Conservation (phyloP, 176 grass and related monocot species). For the Paspalum vaginatum region DNA sequence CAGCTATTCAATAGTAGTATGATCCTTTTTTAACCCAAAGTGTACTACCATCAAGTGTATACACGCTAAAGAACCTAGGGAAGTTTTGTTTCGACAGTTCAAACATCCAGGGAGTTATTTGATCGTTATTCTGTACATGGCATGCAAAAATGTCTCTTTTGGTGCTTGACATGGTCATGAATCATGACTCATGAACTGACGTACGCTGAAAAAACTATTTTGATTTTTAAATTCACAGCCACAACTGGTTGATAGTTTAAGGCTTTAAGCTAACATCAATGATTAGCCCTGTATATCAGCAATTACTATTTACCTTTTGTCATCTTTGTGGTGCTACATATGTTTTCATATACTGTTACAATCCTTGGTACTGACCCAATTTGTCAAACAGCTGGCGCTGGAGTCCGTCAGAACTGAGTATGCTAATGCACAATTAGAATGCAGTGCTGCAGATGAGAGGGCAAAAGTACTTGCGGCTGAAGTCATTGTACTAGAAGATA, state of each 20-base stretch:
- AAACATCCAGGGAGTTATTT: background rate
- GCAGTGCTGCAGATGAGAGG: conserved; percentile 98
- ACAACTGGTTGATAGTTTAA: conserved; percentile 1
- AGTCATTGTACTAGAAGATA: conserved; percentile 98
- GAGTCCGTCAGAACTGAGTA: conserved; percentile 79
- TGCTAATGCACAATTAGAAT: conserved; percentile 90
- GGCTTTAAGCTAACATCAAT: background rate
- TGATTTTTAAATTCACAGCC: conserved; percentile 14
- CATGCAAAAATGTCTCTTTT: conserved; percentile 19
- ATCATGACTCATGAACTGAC: background rate
- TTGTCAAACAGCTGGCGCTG: conserved; percentile 75
- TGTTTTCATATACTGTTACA: conserved; percentile 11
- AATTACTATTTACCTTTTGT: background rate
- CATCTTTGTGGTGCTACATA: background rate
- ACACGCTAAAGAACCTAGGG: background rate
- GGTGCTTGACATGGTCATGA: background rate
- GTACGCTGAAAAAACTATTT: background rate
- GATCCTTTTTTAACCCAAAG: no score
- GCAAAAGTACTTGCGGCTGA: conserved; percentile 94
- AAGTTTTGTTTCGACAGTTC: background rate
- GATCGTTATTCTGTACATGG: background rate
- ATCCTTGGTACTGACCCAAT: conserved; percentile 19
- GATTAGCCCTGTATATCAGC: conserved; percentile 13
- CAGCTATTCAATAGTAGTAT: background rate
- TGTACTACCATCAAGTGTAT: background rate